Evolutionary conservation across 257 asterid genomes (phyloP).

Genomic region (Solanum ossicruentum): DNA sequence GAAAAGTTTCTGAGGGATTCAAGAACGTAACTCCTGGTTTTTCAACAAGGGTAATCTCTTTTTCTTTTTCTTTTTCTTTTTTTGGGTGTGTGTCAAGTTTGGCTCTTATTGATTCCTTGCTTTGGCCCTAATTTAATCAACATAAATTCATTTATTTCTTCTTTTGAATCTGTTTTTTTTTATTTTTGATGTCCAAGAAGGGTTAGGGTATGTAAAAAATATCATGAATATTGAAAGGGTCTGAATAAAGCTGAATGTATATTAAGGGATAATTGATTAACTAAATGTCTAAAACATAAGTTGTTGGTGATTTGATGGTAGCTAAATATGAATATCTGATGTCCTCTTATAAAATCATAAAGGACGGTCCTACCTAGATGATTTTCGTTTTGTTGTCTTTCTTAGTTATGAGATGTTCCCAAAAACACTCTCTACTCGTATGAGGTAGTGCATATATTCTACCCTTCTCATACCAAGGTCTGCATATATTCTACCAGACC

Average conservation of each 20-base stretch:
- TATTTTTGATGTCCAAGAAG: neutral
- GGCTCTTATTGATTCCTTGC: neutral
- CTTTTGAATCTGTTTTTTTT: neutral
- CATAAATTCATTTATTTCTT: neutral
- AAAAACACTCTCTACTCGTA: too few species aligned
- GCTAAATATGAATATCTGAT: neutral
- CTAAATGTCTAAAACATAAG: neutral
- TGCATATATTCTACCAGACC: too few species aligned
- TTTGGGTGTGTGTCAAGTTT: neutral
- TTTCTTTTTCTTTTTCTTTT: neutral
- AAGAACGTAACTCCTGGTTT: neutral
- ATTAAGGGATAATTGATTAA: neutral
- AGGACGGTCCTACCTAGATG: neutral
- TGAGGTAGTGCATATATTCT: too few species aligned
- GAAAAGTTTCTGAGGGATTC: neutral
- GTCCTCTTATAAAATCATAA: neutral
- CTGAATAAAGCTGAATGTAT: neutral
- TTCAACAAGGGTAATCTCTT: neutral
- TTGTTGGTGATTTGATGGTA: neutral
- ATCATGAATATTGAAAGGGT: neutral
- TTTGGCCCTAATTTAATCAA: neutral
- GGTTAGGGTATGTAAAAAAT: neutral
- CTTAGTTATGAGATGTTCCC: too few species aligned
- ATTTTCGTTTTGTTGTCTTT: neutral
- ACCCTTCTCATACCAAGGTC: too few species aligned